These are phyloP conservation scores for Zopfia rhizophila DNA, from an alignment of 2,329 filamentous ascomycete genomes.

Conservation along the genomic window DNA sequence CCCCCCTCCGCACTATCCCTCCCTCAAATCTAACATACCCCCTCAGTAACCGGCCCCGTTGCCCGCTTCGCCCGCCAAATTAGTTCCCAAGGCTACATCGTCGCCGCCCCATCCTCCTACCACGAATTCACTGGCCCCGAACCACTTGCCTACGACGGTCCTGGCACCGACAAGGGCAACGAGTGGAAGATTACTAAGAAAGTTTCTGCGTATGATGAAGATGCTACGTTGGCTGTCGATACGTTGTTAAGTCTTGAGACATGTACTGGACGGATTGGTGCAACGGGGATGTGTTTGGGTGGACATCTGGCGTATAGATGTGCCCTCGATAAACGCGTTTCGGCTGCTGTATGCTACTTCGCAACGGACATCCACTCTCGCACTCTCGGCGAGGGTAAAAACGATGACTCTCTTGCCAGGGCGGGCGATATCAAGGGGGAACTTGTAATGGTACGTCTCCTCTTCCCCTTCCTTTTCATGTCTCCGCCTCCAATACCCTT, in stretches of 20 bases:
- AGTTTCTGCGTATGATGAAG: constrained; percentile 81
- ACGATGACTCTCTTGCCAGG: constrained; percentile 70
- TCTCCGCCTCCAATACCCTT: no score
- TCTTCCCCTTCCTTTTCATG: neutral
- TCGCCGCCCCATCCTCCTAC: constrained; percentile 88
- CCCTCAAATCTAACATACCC: neutral
- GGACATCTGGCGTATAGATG: constrained; percentile 83
- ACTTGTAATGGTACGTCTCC: constrained; percentile 70
- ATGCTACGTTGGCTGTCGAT: constrained; percentile 57
- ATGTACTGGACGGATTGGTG: constrained; percentile 75
- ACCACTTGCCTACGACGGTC: constrained; percentile 83
- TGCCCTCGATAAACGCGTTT: constrained; percentile 79
- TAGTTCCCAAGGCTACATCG: constrained; percentile 91
- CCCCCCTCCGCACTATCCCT: no score
- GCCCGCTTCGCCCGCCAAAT: constrained; percentile 91
- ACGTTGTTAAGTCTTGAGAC: constrained; percentile 54
- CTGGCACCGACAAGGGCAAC: constrained; percentile 89
- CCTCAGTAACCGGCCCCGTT: constrained; percentile 82
- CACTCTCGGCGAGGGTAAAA: constrained; percentile 75
- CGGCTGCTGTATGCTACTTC: constrained; percentile 86
- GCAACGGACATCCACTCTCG: constrained; percentile 88
- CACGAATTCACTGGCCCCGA: constrained; percentile 92
- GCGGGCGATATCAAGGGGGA: constrained; percentile 79
- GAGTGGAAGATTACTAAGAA: constrained; percentile 87
- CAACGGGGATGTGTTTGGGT: constrained; percentile 81